Conservation (phyloP, 2,329 filamentous ascomycete species). For the Coniochaeta sp. region DNA sequence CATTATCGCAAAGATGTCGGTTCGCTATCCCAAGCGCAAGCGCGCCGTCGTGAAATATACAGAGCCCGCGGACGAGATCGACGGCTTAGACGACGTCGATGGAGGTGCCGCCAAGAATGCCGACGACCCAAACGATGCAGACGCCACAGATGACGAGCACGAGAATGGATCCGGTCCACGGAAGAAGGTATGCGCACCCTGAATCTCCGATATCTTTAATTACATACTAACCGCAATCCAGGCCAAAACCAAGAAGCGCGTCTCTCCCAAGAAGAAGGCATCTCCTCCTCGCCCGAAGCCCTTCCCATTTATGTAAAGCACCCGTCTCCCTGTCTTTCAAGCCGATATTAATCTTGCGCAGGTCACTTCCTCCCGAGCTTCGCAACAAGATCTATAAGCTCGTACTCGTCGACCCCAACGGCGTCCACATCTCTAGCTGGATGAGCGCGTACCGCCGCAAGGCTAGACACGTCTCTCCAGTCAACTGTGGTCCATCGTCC, state of each 20-base stretch:
- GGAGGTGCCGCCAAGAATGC: not conserved
- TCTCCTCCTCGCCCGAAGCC: not conserved
- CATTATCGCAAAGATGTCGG: no score
- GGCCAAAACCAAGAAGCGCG: not conserved
- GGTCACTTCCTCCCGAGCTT: not conserved
- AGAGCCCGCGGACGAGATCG: not conserved
- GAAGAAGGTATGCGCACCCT: not conserved
- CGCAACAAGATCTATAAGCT: conserved; percentile 2
- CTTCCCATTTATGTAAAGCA: not conserved
- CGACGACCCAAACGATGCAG: not conserved
- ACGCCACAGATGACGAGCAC: not conserved
- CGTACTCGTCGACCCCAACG: not conserved
- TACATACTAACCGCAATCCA: not conserved
- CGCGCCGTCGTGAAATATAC: not conserved
- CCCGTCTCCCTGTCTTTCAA: not conserved
- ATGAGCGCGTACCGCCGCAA: not conserved
- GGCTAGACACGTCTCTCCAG: not conserved
- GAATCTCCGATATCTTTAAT: not conserved
- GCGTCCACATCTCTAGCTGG: not conserved
- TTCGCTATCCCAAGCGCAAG: conserved; percentile 1
- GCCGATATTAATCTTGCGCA: not conserved
- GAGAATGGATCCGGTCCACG: not conserved
- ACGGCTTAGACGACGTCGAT: not conserved
- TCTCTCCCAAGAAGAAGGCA: not conserved
- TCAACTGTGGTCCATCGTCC: not conserved